phyloP scores from a whole-genome alignment of 345 rosid species.

The Dimocarpus longan region DNA sequence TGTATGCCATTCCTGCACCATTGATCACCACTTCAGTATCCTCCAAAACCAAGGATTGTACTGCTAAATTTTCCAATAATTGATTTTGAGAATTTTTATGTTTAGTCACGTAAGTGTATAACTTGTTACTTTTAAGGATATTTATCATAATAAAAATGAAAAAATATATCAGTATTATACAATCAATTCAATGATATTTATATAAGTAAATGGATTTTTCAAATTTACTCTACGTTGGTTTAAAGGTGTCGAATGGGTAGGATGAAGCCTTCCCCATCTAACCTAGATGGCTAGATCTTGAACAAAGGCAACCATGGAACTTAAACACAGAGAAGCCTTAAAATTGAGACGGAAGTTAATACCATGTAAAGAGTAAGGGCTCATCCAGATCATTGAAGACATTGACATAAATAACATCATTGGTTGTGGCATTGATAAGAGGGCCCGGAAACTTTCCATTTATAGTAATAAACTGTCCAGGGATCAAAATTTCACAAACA shows the following conservation, averaged over 20 bases:
- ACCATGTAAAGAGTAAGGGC: conserved; percentile 53
- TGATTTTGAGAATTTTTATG: background rate
- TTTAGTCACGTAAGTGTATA: background rate
- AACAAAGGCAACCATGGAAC: background rate
- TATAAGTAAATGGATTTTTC: too few species aligned
- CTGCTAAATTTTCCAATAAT: background rate
- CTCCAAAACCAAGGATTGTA: too few species aligned
- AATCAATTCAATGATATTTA: too few species aligned
- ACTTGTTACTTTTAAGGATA: background rate
- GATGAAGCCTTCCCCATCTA: too few species aligned
- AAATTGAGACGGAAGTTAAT: background rate
- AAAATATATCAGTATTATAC: background rate
- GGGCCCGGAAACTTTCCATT: conserved; percentile 57
- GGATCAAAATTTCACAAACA: background rate
- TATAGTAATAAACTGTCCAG: conserved; percentile 43
- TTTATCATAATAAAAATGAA: conserved; percentile 15
- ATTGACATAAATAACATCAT: conserved; percentile 47
- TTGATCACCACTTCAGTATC: background rate
- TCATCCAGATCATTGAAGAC: conserved; percentile 50
- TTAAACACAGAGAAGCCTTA: background rate
- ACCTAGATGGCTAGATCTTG: too few species aligned
- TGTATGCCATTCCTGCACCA: conserved; percentile 70
- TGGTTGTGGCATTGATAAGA: conserved; percentile 46
- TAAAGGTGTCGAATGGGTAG: too few species aligned
- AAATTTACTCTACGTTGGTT: too few species aligned